Evolutionary conservation across 1,284 basidiomycete genomes (phyloP), one percentile per base, ranked within the genome.

Genomic region (Cryptococcus hybrid): DNA sequence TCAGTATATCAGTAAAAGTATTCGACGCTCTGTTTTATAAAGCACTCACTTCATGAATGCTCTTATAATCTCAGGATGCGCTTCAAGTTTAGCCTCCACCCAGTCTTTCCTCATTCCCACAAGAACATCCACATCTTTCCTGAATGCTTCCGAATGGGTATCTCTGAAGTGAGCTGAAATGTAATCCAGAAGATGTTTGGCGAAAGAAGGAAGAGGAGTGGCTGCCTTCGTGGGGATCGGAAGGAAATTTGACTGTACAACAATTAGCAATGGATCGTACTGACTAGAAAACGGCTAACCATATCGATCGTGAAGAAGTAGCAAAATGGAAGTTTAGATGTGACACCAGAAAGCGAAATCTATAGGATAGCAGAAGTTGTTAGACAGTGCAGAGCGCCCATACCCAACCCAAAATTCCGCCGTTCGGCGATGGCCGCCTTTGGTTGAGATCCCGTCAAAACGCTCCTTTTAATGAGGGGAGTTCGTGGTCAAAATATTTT

Each of bases 91-190:
- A 34, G 80, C 81, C 56, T 81, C 81, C 3, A 84, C 80, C 45
- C 82, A 87, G 50, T 86, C 82, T 52, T 83, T 84, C 39, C 93
- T 82, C 54, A 94, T 79, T 4, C 78, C 72, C 52, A 86, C 84
- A 84, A 93, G 90, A 35, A 78, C 77, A 7, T 82, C 82, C 51
- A 94, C 85, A 74, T 97, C 93, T 66, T 82, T 81, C 73, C 82
- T 86, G 79, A 93, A 94, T n/a, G 87, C 86, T 66, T 93, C 90
- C 0, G 92, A 90, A 70, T 95, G 90, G n/a, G 86, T 84, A 45
- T 88, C 87, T 6, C 83, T 81, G 72, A 88, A 85, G 51, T 84
- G 80, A 0, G 77, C 69, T n/a, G 82, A 80, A 51, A 96, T 87
- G 76, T 92, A 90, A 44, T 81, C 79, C 45, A 86, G 82, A 1